These are phyloP conservation scores for Ophiostoma triangulosporum DNA, from an alignment of 2,329 filamentous ascomycete genomes.

Conservation along the genomic window DNA sequence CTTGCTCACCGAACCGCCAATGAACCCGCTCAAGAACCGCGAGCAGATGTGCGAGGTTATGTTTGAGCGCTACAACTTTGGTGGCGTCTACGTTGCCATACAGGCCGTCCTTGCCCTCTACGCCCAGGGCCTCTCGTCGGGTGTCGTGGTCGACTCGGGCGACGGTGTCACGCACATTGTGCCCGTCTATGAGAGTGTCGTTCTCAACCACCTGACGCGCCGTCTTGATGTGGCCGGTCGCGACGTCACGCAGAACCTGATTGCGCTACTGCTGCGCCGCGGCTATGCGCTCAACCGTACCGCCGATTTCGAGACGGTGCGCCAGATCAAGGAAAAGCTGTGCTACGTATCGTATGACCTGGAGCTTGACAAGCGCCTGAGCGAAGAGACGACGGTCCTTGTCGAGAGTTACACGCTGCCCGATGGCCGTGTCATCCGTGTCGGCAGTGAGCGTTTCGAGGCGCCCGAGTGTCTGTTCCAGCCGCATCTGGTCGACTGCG, in stretches of 20 bases:
- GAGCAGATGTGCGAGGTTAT: conserved; percentile 99
- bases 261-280: conserved; percentile 80
- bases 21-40: conserved; percentile 94
- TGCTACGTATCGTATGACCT: conserved; percentile 99
- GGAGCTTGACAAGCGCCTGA: conserved; percentile 87
- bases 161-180: conserved; percentile 98
- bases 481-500: conserved; percentile 92
- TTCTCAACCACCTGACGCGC: conserved; percentile 90
- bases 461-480: conserved; percentile 98
- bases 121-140: conserved; percentile 82
- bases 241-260: conserved; percentile 96
- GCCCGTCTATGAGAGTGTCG: conserved; percentile 94
- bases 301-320: conserved; percentile 96
- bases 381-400: conserved; percentile 91
- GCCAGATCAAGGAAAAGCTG: conserved; percentile 99
- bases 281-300: conserved; percentile 97
- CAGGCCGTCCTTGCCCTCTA: conserved; percentile 94
- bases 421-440: conserved; percentile 88
- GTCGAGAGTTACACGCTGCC: conserved; percentile 97
- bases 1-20: conserved; percentile 58
- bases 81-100: conserved; percentile 94
- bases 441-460: conserved; percentile 95
- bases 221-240: conserved; percentile 90
- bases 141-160: conserved; percentile 97
- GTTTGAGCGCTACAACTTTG: conserved; percentile 95